Percentiles rank a stretch among this genome's conserved stretches.
Evolutionary conservation across 2,329 filamentous ascomycete genomes (phyloP).

Genomic region (Paecilomyces sp.): DNA sequence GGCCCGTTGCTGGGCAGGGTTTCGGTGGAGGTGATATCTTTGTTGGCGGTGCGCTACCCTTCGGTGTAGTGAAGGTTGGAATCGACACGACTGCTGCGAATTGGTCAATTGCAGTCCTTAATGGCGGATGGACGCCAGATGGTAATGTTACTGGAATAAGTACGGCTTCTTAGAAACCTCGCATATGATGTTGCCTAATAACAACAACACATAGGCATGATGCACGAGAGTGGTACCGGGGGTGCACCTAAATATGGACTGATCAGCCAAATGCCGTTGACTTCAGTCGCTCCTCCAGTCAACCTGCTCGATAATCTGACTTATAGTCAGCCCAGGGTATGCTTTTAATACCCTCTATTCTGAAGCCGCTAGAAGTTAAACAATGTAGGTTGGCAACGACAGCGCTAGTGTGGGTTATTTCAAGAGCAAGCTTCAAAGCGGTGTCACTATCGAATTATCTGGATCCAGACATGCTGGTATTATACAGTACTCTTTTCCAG

Average conservation of each 20-base stretch:
- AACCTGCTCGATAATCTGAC: conserved; percentile 36
- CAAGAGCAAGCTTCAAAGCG: conserved; percentile 50
- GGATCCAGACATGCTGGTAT: conserved; percentile 56
- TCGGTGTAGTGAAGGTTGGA: conserved; percentile 38
- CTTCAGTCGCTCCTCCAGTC: conserved; percentile 28
- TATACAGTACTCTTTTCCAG: conserved; percentile 57
- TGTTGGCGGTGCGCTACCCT: conserved; percentile 37
- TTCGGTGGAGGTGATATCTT: conserved; percentile 39
- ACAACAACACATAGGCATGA: conserved; percentile 15
- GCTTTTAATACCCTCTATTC: neutral
- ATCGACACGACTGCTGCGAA: conserved; percentile 31
- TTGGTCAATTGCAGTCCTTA: conserved; percentile 28
- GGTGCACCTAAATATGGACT: conserved; percentile 35
- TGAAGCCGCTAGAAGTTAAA: neutral
- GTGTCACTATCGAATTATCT: conserved; percentile 58
- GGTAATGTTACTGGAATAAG: conserved; percentile 45
- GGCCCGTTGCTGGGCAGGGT: conserved; percentile 32
- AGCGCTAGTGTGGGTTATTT: conserved; percentile 58
- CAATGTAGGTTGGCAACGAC: conserved; percentile 36
- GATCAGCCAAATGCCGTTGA: conserved; percentile 29
- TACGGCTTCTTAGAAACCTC: neutral
- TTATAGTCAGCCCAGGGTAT: conserved; percentile 52
- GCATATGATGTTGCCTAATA: neutral
- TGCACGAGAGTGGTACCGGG: conserved; percentile 46
- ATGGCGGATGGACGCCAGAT: conserved; percentile 41